Evolutionary conservation across 2,329 filamentous ascomycete species (phyloP).

Genomic region (Diplodia scrobiculata): DNA sequence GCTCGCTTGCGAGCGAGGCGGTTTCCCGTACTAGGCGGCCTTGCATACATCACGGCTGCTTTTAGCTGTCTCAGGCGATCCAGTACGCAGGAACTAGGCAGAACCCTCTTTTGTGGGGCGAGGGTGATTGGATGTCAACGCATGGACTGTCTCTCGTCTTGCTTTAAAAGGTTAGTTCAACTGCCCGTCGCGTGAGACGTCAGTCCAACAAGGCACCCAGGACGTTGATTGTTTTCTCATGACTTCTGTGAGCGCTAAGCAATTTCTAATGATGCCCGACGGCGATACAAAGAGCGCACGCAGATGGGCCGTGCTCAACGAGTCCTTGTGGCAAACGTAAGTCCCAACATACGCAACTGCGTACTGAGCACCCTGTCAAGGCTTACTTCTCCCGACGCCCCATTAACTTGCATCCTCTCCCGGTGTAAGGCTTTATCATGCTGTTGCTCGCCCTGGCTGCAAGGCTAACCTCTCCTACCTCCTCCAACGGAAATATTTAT

Average conservation of each 20-base stretch:
- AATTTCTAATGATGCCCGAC: neutral
- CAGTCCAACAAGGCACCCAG: neutral
- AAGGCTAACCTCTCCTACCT: neutral
- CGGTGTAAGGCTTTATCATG: neutral
- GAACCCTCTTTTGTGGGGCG: too few species aligned
- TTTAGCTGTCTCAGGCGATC: too few species aligned
- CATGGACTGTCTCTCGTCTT: too few species aligned
- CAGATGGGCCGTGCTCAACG: neutral
- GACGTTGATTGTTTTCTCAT: too few species aligned
- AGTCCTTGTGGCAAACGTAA: neutral
- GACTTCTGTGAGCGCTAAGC: too few species aligned
- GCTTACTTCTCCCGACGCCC: neutral
- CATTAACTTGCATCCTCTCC: neutral
- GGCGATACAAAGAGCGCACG: fast-evolving
- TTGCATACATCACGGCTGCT: too few species aligned
- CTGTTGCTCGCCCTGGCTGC: neutral
- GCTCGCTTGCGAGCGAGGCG: neutral
- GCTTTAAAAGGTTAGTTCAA: too few species aligned
- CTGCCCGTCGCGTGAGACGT: neutral
- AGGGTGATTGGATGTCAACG: too few species aligned
- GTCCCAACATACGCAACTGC: neutral
- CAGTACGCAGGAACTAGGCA: too few species aligned
- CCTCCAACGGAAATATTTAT: neutral
- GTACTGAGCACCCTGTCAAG: neutral
- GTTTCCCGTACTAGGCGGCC: too few species aligned